These are phyloP conservation scores for Neoarthrinium moseri DNA, from an alignment of 2,329 filamentous ascomycete species.

Conservation along the genomic window DNA sequence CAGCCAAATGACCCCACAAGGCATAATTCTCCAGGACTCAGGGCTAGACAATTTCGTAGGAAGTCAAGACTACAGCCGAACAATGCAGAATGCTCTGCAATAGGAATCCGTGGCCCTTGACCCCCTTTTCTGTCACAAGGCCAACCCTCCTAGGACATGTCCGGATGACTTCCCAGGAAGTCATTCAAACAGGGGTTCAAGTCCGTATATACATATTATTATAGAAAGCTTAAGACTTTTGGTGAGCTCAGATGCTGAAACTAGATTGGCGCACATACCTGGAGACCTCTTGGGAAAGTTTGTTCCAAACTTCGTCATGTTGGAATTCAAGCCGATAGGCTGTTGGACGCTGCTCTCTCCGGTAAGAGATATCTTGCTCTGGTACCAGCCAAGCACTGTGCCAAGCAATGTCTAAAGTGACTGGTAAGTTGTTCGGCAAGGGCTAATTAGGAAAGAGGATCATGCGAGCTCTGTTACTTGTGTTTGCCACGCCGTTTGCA, in stretches of 20 bases:
- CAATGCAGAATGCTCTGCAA: too few relatives aligned
- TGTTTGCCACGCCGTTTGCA: constrained; percentile 1
- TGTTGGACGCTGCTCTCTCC: not conserved
- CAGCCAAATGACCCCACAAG: too few relatives aligned
- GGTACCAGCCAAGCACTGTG: not conserved
- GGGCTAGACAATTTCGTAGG: too few relatives aligned
- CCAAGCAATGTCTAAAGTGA: too few relatives aligned
- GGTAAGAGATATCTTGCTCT: not conserved
- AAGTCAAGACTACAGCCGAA: too few relatives aligned
- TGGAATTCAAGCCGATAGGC: not conserved
- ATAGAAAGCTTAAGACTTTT: not conserved
- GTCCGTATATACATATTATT: not conserved
- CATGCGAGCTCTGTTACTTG: not conserved
- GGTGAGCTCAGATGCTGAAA: not conserved
- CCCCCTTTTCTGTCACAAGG: too few relatives aligned
- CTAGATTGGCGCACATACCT: not conserved
- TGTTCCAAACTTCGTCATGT: not conserved
- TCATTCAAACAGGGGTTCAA: not conserved
- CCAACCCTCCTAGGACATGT: too few relatives aligned
- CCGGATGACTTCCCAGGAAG: not conserved
- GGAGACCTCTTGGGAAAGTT: not conserved
- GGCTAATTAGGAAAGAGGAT: not conserved
- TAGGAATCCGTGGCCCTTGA: too few relatives aligned
- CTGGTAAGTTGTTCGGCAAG: not conserved
- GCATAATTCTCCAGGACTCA: too few relatives aligned